Percentiles rank a stretch among this genome's conserved stretches.
phyloP scores from a whole-genome alignment of 176 grass and related monocot genomes.

The Rhynchospora pubera region DNA sequence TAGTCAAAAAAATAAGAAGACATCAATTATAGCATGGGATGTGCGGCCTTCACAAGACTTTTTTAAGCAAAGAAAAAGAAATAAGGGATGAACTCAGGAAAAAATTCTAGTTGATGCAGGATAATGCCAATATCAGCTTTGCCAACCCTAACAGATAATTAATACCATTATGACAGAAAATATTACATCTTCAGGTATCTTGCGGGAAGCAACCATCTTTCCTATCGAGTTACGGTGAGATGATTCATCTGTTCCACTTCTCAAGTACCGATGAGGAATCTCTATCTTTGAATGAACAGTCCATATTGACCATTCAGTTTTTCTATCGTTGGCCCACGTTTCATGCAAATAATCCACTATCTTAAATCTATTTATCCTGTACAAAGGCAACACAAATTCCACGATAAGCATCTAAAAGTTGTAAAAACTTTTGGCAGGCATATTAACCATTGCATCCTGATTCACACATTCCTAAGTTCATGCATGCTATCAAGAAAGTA shows the following conservation, averaged over 20 bases:
- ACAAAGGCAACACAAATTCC: background rate
- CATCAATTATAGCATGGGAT: background rate
- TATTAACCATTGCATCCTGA: background rate
- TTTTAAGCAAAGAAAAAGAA: background rate
- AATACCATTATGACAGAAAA: background rate
- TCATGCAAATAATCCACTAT: conserved; percentile 69
- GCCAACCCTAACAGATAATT: background rate
- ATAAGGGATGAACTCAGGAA: background rate
- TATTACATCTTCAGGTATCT: conserved; percentile 59
- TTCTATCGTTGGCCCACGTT: conserved; percentile 62
- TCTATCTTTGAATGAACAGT: conserved; percentile 91
- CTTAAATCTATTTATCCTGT: conserved; percentile 66
- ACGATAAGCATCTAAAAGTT: background rate
- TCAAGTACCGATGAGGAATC: conserved; percentile 65
- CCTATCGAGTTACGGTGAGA: conserved; percentile 59
- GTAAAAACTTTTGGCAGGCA: background rate
- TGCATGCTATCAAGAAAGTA: background rate
- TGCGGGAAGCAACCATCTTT: conserved; percentile 48
- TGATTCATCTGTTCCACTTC: conserved; percentile 46
- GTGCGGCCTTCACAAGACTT: background rate
- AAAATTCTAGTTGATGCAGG: background rate
- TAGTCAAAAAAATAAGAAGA: background rate
- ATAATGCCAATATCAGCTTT: background rate
- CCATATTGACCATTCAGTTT: conserved; percentile 93
- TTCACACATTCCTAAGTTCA: background rate